phyloP scores from a whole-genome alignment of 352 stramenopile genomes.

The Thraustochytrium striatum region DNA sequence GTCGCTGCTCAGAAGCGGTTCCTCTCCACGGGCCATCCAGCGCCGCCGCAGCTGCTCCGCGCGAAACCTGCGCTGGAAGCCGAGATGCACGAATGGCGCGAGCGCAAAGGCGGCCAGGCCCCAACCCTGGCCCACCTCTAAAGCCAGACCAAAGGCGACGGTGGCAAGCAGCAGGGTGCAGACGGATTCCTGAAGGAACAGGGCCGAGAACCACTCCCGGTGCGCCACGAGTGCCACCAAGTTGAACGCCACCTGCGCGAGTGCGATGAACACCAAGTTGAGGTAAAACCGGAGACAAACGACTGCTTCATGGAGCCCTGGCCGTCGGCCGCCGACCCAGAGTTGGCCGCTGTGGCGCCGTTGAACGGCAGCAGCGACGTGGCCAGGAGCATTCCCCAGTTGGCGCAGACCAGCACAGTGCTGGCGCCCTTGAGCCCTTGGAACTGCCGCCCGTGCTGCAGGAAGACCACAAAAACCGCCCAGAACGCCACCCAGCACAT shows the following conservation, averaged over 20 bases:
- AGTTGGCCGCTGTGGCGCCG: background rate
- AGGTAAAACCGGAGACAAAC: constrained; percentile 2
- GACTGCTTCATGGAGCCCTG: background rate
- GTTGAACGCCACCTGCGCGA: constrained; percentile 19
- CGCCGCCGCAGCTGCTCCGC: background rate
- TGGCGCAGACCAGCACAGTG: constrained; percentile 14
- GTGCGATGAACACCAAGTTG: constrained; percentile 26
- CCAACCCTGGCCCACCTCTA: no score
- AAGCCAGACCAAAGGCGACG: constrained; percentile 14
- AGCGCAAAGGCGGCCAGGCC: background rate
- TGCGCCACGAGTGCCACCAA: background rate
- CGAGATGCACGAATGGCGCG: background rate
- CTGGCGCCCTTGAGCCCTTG: background rate
- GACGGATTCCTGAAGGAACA: background rate
- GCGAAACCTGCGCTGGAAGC: background rate
- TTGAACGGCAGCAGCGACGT: constrained; percentile 36
- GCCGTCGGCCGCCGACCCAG: constrained; percentile 7
- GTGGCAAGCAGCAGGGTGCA: background rate
- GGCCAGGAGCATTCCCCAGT: constrained; percentile 41
- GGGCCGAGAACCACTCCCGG: background rate
- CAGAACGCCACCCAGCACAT: constrained; percentile 28
- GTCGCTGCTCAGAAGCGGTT: background rate
- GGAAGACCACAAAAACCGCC: constrained; percentile 29
- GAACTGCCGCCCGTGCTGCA: constrained; percentile 31
- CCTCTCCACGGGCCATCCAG: no score